Base-by-base conservation (phyloP, 495 filamentous ascomycete species). In the Parathielavia appendiculata region DNA sequence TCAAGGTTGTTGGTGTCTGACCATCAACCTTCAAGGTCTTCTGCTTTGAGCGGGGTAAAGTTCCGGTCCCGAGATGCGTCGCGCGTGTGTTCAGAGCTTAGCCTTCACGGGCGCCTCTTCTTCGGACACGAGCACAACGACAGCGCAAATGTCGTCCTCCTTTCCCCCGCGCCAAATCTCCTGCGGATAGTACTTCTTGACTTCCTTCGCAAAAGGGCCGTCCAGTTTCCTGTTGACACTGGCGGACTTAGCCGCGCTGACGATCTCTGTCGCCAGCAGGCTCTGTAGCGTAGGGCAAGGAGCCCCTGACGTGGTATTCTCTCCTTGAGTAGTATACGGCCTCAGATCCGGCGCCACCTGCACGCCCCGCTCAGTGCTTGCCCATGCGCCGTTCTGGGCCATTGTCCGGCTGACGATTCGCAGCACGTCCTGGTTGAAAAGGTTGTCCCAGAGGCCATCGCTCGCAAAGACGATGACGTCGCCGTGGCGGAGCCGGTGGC, bases 391-490 rank as follows among this genome's bases (percentile, higher is more conserved):
- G 19, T 76, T 75, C 23, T 73, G 72, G 9, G 81, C 69, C 92
- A 97, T 96, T 8, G 84, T 74, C 35, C 80, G 76, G 50, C 86
- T 91, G 32, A 90, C 83, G 54, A 93, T 81, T 50, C 84, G 82
- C 16, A 98, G 79, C 26, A 93, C 84, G 60, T 97, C 89, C 66
- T 92, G 86, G 62, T 89, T 85, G 61, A 86, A 91, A n/a, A 98
- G 77, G 65, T 98, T 98, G 70, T 98, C 93, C 84, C 92, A 96
- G 5, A 97, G 89, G 5, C 93, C 93, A 67, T 98, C 93, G 8
- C 89, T 96, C 5, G 91, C 93, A 59, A 97, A 86, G 16, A 98
- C 73, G 14, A 97, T 72, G 8, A 97, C 87, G 68, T 98, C 93
- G 6, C 93, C 93, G 71, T 97, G 90, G 56, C 86, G 84, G 60